Evolutionary conservation across 1,139 yeast species (phyloP), one percentile per base, ranked within the genome.

Genomic region (Yarrowia galli): DNA sequence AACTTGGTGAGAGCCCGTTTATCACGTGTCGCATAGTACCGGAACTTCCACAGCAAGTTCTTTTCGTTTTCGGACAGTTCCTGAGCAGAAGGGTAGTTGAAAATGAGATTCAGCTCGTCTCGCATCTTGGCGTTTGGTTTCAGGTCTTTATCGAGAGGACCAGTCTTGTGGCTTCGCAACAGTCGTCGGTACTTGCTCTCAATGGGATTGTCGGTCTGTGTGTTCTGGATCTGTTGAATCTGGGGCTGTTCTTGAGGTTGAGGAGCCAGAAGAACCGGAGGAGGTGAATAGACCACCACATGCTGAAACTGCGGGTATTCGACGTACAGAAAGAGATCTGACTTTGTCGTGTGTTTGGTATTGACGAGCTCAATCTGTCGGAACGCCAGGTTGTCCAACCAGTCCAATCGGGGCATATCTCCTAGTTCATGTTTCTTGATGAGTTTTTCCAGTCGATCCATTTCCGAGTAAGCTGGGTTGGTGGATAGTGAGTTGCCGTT

Each of bases 111-210:
- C 67, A 95, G 81, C 71, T 90, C 89, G 72, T 89, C 95, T 71
- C 98, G 82, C 49, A 89, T 82, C 73, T 88, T 89, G 1, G 97
- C 90, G 22, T 96, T 89, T 0, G 99, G 99, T 74, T 93, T 92
- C 67, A 91, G 81, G 69, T 92, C 97, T 72, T 87, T 88, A 75
- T 93, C 98, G 43, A 91, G 78, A 36, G 90, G 84, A 1, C 92
- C 85, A 68, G 89, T 86, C 73, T 91, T 89, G 74, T 90, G 91
- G 66, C 91, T 86, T 77, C 98, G 88, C 71, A 92, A 96, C 65
- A 95, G 78, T 70, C 89, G 87, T 71, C 97, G 87, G 75, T 89
- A 92, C 75, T 95, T 96, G 70, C 87, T 84, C 75, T 95, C 99
- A 22, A 95, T 88, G 0, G 97, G 97, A 73, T 92, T 96, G 69